phyloP scores from a whole-genome alignment of 306 rosid species.

The Pyrus communis region DNA sequence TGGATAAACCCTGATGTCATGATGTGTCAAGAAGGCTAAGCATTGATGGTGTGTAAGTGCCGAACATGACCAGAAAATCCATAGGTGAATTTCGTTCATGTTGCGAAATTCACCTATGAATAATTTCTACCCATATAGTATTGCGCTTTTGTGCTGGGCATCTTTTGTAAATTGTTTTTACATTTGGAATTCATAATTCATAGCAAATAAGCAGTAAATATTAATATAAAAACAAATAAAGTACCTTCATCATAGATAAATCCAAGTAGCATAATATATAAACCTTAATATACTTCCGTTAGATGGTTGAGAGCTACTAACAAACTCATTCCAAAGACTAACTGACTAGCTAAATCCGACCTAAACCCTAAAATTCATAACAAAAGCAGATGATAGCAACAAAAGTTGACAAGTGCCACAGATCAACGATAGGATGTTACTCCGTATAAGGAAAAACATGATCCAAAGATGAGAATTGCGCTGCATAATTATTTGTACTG shows the following conservation, averaged over 20 bases:
- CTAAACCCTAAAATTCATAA: background rate
- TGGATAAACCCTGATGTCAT: too few relatives aligned
- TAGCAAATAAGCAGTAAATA: too few relatives aligned
- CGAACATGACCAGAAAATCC: too few relatives aligned
- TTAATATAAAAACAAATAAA: too few relatives aligned
- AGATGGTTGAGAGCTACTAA: background rate
- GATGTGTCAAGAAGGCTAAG: too few relatives aligned
- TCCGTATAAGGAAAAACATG: background rate
- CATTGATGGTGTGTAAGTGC: too few relatives aligned
- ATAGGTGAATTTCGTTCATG: too few relatives aligned
- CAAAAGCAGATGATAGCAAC: background rate
- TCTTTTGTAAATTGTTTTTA: too few relatives aligned
- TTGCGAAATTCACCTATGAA: too few relatives aligned
- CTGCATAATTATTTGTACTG: background rate
- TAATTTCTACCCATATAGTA: too few relatives aligned
- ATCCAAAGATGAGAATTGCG: background rate
- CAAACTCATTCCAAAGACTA: background rate
- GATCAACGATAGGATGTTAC: background rate
- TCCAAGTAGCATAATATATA: background rate
- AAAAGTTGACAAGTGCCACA: background rate
- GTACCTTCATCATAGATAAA: background rate
- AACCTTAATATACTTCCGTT: background rate
- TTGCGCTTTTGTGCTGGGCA: too few relatives aligned
- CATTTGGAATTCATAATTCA: too few relatives aligned
- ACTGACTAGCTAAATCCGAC: background rate